Conservation (phyloP, 2,329 filamentous ascomycete species). For the Alternaria sp. region DNA sequence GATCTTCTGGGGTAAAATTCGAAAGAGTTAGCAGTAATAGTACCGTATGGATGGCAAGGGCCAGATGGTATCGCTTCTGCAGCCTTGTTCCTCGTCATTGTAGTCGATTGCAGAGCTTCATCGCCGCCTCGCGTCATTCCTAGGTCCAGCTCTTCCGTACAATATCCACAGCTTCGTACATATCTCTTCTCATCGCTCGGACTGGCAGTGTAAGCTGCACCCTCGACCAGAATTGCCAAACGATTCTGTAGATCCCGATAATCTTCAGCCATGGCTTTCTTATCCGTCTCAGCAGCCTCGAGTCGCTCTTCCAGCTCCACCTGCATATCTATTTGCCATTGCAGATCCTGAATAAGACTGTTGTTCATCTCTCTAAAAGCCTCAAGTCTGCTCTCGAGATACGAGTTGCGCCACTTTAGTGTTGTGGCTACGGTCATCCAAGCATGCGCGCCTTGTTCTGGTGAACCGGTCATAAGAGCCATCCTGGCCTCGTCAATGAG, state of each 20-base stretch:
- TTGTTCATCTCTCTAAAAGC: conserved; percentile 10
- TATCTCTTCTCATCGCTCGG: background rate
- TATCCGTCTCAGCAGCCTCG: conserved; percentile 6
- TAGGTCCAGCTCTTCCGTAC: background rate
- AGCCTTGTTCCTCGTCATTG: background rate
- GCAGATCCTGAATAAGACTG: conserved; percentile 14
- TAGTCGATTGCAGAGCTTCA: background rate
- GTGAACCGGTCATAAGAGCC: background rate
- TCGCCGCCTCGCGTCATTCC: background rate
- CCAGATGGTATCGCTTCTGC: background rate
- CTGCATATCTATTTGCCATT: conserved; percentile 17
- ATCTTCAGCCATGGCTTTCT: conserved; percentile 1
- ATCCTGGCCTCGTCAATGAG: conserved; percentile 5
- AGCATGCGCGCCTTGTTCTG: background rate
- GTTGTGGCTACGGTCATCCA: conserved; percentile 11
- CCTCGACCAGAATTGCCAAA: background rate
- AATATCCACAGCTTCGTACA: too few species aligned
- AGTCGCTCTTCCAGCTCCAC: conserved; percentile 9
- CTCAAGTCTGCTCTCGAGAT: conserved; percentile 18
- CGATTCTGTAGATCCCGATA: background rate
- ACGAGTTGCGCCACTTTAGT: conserved; percentile 13
- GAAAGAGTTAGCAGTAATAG: background rate
- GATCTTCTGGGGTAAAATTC: conserved; percentile 1
- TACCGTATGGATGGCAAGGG: too few species aligned
- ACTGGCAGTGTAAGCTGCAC: background rate